Evolutionary conservation across 139 green algal species (phyloP), one percentile per base, ranked within the genome.

Genomic region (Tetraselmis striata): DNA sequence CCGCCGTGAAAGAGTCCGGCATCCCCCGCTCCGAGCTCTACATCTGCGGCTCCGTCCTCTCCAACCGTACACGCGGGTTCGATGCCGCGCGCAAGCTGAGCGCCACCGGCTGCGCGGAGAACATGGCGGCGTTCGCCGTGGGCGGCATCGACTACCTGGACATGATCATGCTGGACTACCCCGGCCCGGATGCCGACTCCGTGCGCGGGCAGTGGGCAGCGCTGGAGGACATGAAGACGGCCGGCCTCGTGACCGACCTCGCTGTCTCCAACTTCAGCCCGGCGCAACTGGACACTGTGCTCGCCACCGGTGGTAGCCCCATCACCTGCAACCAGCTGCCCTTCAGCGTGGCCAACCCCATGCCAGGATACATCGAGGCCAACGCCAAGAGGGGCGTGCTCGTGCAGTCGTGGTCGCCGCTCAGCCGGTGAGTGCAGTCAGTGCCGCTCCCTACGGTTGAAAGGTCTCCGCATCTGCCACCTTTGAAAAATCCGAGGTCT

Each of bases 161-260:
- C 76, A 79, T 79, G 76, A 79, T 79, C 76, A 79, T 79, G 76
- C 76, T 79, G 23, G 76, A 79, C 76, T 79, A 79, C 76, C 76
- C 76, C 28, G 76, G 76, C 23, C 76, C 76, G 28, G 28, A 29
- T n/a, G n/a, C 76, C 76, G 76, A 23, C 23, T 25, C 23, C 28
- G 25, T 79, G 23, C 76, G n/a, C 28, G 76, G 76, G 23, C 76
- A 79, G 76, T 79, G 76, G 76, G 28, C n/a, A 30, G 76, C n/a
- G 25, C n/a, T 79, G 23, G 76, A 79, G 76, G 23, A 79, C 25
- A 79, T 79, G 76, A 29, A 32, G 25, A 30, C 23, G 23, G 23
- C 23, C 23, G 76, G 76, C 23, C n/a, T 30, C 76, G 28, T 30
- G 23, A 23, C 23, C 28, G 28, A 30, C 25, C 76, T 79, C 76